Percentiles rank a stretch among this genome's conserved stretches.
These are phyloP conservation scores for Phytophthora crassamura DNA, from an alignment of 352 stramenopile species.

Conservation along the genomic window DNA sequence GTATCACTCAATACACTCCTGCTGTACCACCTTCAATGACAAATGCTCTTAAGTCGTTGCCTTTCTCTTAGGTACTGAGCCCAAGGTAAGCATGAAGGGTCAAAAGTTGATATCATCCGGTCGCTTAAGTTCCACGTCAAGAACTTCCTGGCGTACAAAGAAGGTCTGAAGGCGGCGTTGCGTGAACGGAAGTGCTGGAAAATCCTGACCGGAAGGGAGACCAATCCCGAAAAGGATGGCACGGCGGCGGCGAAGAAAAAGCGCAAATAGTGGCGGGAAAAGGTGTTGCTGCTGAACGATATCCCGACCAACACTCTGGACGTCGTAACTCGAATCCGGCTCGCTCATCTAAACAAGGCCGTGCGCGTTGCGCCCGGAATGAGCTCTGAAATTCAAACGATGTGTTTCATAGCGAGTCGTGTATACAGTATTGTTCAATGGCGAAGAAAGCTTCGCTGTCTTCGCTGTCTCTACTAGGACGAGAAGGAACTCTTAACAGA, in stretches of 20 bases:
- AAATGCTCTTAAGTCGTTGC: too few species aligned
- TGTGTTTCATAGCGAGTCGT: too few species aligned
- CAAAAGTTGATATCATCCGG: constrained; percentile 8
- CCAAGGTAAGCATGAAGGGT: constrained; percentile 6
- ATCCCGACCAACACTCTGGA: constrained; percentile 20
- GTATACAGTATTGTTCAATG: too few species aligned
- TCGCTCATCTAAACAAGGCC: constrained; percentile 9
- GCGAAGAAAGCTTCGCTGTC: too few species aligned
- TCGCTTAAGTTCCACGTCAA: constrained; percentile 18
- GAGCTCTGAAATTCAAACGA: too few species aligned
- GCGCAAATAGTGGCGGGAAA: constrained; percentile 12
- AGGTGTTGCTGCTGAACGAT: constrained; percentile 15
- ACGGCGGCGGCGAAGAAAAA: background rate
- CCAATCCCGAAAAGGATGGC: constrained; percentile 5
- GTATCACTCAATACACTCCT: too few species aligned
- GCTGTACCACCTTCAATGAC: too few species aligned
- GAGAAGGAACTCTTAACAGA: constrained; percentile 36
- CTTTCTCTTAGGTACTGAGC: too few species aligned
- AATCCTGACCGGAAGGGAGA: constrained; percentile 7
- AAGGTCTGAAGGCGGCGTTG: constrained; percentile 13
- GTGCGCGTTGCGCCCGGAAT: too few species aligned
- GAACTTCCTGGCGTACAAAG: constrained; percentile 20
- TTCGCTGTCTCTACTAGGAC: too few species aligned
- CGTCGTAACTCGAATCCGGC: constrained; percentile 11
- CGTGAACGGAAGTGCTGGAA: constrained; percentile 17